Conservation (phyloP, 2,329 filamentous ascomycete species). For the Plenodomus biglobosus region DNA sequence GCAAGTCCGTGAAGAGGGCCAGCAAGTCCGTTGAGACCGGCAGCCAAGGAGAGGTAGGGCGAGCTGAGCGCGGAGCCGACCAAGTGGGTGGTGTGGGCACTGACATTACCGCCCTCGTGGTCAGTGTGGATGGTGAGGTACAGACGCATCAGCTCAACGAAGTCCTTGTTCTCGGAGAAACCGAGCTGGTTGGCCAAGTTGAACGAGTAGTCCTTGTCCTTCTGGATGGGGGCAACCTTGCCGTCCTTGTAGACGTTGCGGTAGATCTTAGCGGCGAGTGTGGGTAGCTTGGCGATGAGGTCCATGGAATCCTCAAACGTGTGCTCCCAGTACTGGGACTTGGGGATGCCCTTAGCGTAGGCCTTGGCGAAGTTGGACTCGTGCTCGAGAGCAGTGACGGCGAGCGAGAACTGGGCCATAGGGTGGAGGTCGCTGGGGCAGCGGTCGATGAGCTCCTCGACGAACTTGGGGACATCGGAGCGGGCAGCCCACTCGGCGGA, state of each 20-base stretch:
- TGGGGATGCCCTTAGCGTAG: slow-evolving; percentile 98
- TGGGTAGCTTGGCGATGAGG: slow-evolving; percentile 98
- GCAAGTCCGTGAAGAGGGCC: slow-evolving; percentile 98
- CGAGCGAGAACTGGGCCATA: slow-evolving; percentile 99
- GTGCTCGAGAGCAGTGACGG: slow-evolving; percentile 97
- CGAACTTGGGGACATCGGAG: slow-evolving; percentile 94
- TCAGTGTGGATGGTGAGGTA: slow-evolving; percentile 99
- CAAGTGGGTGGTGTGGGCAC: slow-evolving; percentile 96
- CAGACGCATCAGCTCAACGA: slow-evolving; percentile 95
- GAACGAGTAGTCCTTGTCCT: slow-evolving; percentile 99
- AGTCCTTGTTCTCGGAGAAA: slow-evolving; percentile 92
- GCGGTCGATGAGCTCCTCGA: slow-evolving; percentile 99
- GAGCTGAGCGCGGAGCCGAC: slow-evolving; percentile 96
- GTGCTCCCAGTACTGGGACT: slow-evolving; percentile 99
- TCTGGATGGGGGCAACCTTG: slow-evolving; percentile 93
- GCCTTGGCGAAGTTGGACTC: slow-evolving; percentile 97
- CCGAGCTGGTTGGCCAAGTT: slow-evolving; percentile 99
- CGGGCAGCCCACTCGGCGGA: slow-evolving; percentile 99
- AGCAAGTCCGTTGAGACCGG: slow-evolving; percentile 96
- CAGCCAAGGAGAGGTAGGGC: slow-evolving; percentile 92
- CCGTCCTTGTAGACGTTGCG: slow-evolving; percentile 99
- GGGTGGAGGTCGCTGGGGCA: slow-evolving; percentile 98
- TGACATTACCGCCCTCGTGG: slow-evolving; percentile 99
- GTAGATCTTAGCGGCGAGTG: slow-evolving; percentile 98
- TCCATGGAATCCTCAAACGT: slow-evolving; percentile 99